These are phyloP conservation scores for Ulota crispa DNA, from an alignment of 225 moss, liverwort and hornwort genomes.

Conservation along the genomic window DNA sequence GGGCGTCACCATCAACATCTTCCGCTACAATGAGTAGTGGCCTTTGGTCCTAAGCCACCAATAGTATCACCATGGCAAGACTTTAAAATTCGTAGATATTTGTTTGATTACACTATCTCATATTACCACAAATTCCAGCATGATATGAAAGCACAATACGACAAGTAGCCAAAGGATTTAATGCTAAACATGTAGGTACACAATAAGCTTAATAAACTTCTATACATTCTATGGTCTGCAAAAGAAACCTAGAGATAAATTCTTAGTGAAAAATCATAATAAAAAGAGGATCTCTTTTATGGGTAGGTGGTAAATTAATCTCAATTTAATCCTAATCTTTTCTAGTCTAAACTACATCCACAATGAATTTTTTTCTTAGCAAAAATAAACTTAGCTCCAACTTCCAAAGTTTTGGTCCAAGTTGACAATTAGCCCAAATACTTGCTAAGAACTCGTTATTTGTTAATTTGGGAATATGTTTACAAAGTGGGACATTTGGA, in stretches of 20 bases:
- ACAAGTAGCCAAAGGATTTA: neutral
- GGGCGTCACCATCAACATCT: slow-evolving; percentile 60
- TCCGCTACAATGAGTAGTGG: slow-evolving; percentile 57
- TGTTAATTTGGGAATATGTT: too few species aligned
- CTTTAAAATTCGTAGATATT: neutral
- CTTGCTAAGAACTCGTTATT: neutral
- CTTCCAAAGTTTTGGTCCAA: neutral
- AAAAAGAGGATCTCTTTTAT: neutral
- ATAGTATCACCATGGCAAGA: neutral
- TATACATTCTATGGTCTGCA: neutral
- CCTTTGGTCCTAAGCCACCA: slow-evolving; percentile 48
- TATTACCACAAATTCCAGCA: neutral
- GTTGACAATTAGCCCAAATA: neutral
- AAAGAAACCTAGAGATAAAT: neutral
- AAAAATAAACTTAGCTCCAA: neutral
- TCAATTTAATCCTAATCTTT: neutral
- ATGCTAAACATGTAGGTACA: neutral
- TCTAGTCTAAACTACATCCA: neutral
- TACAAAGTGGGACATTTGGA: too few species aligned
- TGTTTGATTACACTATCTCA: too few species aligned
- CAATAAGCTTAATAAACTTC: neutral
- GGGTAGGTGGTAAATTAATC: neutral
- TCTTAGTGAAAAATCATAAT: neutral
- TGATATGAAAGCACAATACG: neutral
- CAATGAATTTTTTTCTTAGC: neutral